A percentile compares a stretch with the other conserved stretches of the same genome.
Evolutionary conservation across 345 rosid genomes (phyloP).

Genomic region (Sisymbrium altissimum): DNA sequence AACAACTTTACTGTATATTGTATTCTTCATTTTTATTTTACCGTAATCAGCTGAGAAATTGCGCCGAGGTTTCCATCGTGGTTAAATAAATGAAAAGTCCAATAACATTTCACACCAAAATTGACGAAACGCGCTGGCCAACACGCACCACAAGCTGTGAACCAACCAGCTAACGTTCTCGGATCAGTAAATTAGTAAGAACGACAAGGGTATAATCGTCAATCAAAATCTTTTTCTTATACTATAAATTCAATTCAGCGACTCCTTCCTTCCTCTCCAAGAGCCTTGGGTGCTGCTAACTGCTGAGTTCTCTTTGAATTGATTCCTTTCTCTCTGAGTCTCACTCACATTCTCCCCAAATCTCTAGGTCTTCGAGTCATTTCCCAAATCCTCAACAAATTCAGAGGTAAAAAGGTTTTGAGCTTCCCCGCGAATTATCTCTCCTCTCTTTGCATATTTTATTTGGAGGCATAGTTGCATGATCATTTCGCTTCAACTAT

Average conservation of each 20-base stretch:
- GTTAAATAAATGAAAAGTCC: neutral
- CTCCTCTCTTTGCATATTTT: too few relatives aligned
- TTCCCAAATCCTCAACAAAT: too few relatives aligned
- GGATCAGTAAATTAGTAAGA: neutral
- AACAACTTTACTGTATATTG: too few relatives aligned
- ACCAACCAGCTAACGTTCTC: neutral
- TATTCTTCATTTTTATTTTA: too few relatives aligned
- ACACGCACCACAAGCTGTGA: slow-evolving; percentile 4
- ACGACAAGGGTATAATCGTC: neutral
- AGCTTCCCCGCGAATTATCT: too few relatives aligned
- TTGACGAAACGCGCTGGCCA: neutral
- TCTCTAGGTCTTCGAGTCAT: too few relatives aligned
- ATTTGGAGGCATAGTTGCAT: too few relatives aligned
- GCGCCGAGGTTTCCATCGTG: neutral
- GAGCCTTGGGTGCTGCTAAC: neutral
- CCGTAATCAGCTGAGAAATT: neutral
- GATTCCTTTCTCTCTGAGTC: neutral
- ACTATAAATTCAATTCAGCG: neutral
- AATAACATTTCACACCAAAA: neutral
- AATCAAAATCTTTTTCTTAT: neutral
- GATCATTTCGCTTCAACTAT: too few relatives aligned
- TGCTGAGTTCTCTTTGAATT: neutral
- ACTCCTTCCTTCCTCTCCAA: neutral
- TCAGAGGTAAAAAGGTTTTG: too few relatives aligned
- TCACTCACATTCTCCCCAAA: too few relatives aligned